phyloP scores from a whole-genome alignment of 2,329 filamentous ascomycete species.

The Davidsoniella virescens region DNA sequence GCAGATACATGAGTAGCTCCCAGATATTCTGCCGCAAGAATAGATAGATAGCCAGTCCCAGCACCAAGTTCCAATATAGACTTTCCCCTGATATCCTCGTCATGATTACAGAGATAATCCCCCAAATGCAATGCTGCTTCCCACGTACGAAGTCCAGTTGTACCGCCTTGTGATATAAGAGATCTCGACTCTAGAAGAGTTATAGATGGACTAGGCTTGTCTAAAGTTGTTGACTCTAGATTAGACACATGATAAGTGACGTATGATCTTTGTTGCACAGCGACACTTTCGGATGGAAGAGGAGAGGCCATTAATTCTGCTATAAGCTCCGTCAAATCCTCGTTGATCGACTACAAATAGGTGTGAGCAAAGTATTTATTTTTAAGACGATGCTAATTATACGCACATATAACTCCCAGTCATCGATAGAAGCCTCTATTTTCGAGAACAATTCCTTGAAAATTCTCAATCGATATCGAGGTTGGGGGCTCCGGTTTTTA shows the following conservation, averaged over 20 bases:
- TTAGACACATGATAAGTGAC: constrained; percentile 52
- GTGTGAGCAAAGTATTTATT: constrained; percentile 2
- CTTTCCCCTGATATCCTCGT: constrained; percentile 32
- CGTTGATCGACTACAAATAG: constrained; percentile 55
- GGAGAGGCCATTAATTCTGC: constrained; percentile 47
- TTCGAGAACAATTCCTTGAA: constrained; percentile 55
- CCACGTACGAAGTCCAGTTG: constrained; percentile 67
- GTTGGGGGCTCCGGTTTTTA: constrained; percentile 32
- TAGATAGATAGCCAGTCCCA: constrained; percentile 60
- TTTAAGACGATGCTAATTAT: background rate
- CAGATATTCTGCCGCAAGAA: constrained; percentile 56
- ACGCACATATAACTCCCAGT: constrained; percentile 81
- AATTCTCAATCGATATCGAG: constrained; percentile 52
- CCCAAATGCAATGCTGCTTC: constrained; percentile 63
- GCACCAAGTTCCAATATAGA: constrained; percentile 56
- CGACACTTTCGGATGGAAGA: constrained; percentile 44
- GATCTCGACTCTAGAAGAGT: constrained; percentile 53
- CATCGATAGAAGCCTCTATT: constrained; percentile 58
- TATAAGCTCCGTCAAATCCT: constrained; percentile 57
- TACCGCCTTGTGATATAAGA: constrained; percentile 53
- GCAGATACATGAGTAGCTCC: constrained; percentile 42
- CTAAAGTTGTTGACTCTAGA: background rate
- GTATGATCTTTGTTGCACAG: constrained; percentile 55
- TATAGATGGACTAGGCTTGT: constrained; percentile 22
- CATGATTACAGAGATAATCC: constrained; percentile 43